Conservation (phyloP, 164 flowering plant genomes). For the Nymphaea colorata region DNA sequence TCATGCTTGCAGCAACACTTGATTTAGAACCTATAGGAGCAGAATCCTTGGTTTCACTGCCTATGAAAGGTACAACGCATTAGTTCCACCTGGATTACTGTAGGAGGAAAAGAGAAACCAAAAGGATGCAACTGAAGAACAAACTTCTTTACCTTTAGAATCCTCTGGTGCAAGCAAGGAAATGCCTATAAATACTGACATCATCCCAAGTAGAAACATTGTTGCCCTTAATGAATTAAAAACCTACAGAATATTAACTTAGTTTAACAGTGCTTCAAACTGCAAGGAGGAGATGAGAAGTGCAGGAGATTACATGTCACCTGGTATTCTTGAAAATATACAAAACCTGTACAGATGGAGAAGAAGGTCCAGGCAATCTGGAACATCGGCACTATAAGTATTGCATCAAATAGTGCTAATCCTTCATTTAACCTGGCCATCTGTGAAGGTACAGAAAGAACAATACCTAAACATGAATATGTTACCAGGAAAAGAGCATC, state of each 20-base stretch:
- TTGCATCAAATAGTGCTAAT: conserved; percentile 82
- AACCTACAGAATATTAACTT: conserved; percentile 35
- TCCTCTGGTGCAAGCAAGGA: conserved; percentile 96
- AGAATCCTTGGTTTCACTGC: conserved; percentile 57
- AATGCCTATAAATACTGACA: conserved; percentile 82
- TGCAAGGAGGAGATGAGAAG: neutral
- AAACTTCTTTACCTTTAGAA: conserved; percentile 43
- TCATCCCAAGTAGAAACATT: conserved; percentile 85
- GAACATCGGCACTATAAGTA: conserved; percentile 96
- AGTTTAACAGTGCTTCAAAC: neutral
- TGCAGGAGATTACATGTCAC: conserved; percentile 15
- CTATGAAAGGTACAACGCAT: conserved; percentile 23
- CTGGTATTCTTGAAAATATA: conserved; percentile 97
- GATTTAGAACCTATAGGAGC: conserved; percentile 14
- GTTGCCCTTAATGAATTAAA: conserved; percentile 72
- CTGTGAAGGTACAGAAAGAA: conserved; percentile 28
- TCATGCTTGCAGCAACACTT: neutral
- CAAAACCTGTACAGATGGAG: conserved; percentile 93
- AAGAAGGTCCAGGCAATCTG: conserved; percentile 98
- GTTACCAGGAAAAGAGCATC: neutral
- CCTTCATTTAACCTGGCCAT: conserved; percentile 98
- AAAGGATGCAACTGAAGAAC: conserved; percentile 2
- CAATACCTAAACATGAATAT: neutral
- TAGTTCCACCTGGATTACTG: neutral
- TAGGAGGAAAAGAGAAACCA: neutral